Evolutionary conservation across 2,329 filamentous ascomycete genomes (phyloP), one percentile per base, ranked within the genome.

Genomic region (Bipolaris bicolor): DNA sequence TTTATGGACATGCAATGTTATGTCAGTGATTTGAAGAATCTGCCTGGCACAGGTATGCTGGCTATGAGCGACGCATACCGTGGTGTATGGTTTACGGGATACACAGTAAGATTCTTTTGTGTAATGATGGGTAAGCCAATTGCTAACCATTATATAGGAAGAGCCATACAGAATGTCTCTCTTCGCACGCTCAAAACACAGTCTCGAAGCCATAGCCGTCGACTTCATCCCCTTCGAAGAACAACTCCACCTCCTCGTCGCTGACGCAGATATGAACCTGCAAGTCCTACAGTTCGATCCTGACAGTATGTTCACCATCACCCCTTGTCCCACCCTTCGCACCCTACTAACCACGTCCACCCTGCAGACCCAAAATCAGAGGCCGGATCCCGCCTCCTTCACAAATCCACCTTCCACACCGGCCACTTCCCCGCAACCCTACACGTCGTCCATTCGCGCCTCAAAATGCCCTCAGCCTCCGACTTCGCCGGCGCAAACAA

Each of bases 1-100:
- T 99, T 99, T 72, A 90, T 99, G 83, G 95, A 99, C 71, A 96
- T 97, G 88, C 95, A 91, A 78, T 96, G 91, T 76, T 95, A 97
- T 69, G 91, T 97, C 11, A 91, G 88, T 2, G 87, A 89, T n/a
- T 85, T 92, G 52, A 95, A 93, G 71, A 91, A 92, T 68, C 83
- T 99, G 16, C 87, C 88, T 3, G 87, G 89, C 1, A 96, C 92
- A 0, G 93, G 94, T 0, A 83, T 99, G 73, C 92, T 91, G 69
- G 82, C 97, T 10, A 88, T 97, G 79, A 90, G 91, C 0, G 95
- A 99, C 78, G 91, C 90, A 0, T 88, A 95, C 73, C 97, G 97
- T 79, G 95, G 95, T 0, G 83, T 98, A 2, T 98, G 95, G 92
- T 96, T 99, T 66, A 90, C 91, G 0, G 95, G 95, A 0, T 99